Evolutionary conservation across 805 yeast genomes (phyloP), one percentile per base, ranked within the genome.

Genomic region (Sugiyamaella floridensis): DNA sequence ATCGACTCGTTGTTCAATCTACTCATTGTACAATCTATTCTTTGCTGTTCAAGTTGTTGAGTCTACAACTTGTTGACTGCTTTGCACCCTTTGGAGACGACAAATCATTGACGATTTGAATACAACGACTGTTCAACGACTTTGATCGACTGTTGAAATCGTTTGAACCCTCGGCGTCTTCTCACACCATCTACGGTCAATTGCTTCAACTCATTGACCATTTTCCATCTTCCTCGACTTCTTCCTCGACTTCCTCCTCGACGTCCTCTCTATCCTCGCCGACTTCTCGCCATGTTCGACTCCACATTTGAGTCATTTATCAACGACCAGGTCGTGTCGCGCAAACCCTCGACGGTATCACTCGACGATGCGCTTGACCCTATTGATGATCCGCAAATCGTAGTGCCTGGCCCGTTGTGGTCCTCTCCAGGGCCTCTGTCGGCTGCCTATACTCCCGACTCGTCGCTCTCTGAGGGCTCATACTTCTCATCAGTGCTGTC

Each of bases 371-470:
- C 15, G 4, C 48, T 42, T 22, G 47, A 32, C 5, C 40, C 47
- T 11, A 10, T 14, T 32, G 37, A 32, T 4, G 48, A 45, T 14
- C 48, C 48, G 2, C 52, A 49, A n/a, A 43, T 43, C 18, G 28
- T 49, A 11, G 40, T 44, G 7, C 52, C 52, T n/a, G 48, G 48
- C 26, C 48, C 48, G 15, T 20, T 49, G 37, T 49, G 52, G 52
- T 29, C 48, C 16, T 43, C 48, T n/a, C 52, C 52, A 4, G 44
- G 18, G 2, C 50, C 50, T 4, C 40, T 41, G 16, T 22, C 52
- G 9, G 42, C 37, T 12, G 19, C 19, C 15, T 49, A 49, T 19
- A 41, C 52, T 15, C 52, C 52, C 19, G 52, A 49, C 28, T 11
- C 44, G 15, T 37, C 32, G 18, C 32, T 37, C 28, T 49, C 45